These are phyloP conservation scores for Purpureocillium takamizusanense DNA, from an alignment of 2,329 filamentous ascomycete genomes.

Conservation along the genomic window DNA sequence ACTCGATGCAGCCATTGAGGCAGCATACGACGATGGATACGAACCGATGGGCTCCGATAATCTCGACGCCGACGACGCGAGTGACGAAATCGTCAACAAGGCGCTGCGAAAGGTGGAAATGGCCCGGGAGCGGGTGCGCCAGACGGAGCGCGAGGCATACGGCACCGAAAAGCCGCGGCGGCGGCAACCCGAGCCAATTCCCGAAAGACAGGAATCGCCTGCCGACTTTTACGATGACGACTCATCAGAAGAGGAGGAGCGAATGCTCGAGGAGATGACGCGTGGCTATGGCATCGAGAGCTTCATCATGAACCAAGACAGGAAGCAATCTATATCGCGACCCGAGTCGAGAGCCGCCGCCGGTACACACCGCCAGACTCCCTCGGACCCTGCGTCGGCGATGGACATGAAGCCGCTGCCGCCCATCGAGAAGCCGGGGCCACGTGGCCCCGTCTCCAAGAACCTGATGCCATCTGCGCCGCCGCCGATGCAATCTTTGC, in stretches of 20 bases:
- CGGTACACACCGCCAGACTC: constrained; percentile 74
- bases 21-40: constrained; percentile 86
- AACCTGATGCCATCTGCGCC: constrained; percentile 25
- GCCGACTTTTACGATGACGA: constrained; percentile 56
- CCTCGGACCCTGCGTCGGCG: constrained; percentile 33
- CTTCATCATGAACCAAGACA: constrained; percentile 51
- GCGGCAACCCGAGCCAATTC: constrained; percentile 22
- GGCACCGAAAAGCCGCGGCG: constrained; percentile 14
- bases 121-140: constrained; percentile 65
- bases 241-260: constrained; percentile 64
- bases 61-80: constrained; percentile 21
- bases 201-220: constrained; percentile 13
- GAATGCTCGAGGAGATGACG: constrained; percentile 80
- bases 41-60: constrained; percentile 56
- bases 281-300: constrained; percentile 74
- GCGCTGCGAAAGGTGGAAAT: constrained; percentile 61
- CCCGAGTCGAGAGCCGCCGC: constrained; percentile 64
- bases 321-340: constrained; percentile 44
- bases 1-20: constrained; percentile 89
- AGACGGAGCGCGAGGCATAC: constrained; percentile 60
- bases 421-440: constrained; percentile 51
- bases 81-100: constrained; percentile 40
- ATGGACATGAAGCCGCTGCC: constrained; percentile 48
- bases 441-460: constrained; percentile 10
- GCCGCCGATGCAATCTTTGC: constrained; percentile 39